These are phyloP conservation scores for Rhodotorula kratochvilovae DNA, from an alignment of 768 basidiomycete species.

Conservation along the genomic window DNA sequence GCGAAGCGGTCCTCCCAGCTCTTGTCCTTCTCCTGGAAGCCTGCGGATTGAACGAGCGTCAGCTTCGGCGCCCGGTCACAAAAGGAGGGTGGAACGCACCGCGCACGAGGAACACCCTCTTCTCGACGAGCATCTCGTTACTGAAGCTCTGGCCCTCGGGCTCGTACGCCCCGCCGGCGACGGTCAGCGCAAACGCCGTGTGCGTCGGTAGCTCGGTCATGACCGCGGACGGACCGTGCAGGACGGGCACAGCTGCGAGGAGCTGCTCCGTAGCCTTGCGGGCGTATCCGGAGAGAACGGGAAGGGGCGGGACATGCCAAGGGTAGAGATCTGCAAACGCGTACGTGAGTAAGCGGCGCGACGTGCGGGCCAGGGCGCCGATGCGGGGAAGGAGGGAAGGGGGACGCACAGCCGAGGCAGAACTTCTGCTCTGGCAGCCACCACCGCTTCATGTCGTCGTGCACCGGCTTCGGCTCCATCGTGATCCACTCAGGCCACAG, in stretches of 20 bases:
- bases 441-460: slow-evolving; percentile 14
- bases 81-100: not conserved
- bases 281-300: slow-evolving; percentile 26
- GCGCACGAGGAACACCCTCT: slow-evolving; percentile 33
- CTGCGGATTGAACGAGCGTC: not conserved
- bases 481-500: slow-evolving; percentile 21
- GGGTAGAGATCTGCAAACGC: slow-evolving; percentile 8
- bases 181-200: slow-evolving; percentile 27
- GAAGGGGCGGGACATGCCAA: slow-evolving; percentile 20
- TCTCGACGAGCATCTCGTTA: slow-evolving; percentile 39
- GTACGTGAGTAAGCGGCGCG: not conserved
- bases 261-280: slow-evolving; percentile 13
- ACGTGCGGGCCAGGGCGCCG: too few relatives aligned
- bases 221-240: slow-evolving; percentile 17
- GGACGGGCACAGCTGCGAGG: slow-evolving; percentile 23
- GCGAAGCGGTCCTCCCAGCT: slow-evolving; percentile 26
- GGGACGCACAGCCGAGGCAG: slow-evolving; percentile 9
- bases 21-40: slow-evolving; percentile 19
- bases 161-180: slow-evolving; percentile 31
- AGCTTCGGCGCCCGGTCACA: too few relatives aligned
- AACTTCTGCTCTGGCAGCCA: slow-evolving; percentile 10
- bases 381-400: too few relatives aligned
- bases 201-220: slow-evolving; percentile 20
- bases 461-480: not conserved
- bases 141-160: slow-evolving; percentile 25